These are phyloP conservation scores for Fimicolochytrium jonesii DNA, from an alignment of 192 early-diverging fungal species.

Conservation along the genomic window DNA sequence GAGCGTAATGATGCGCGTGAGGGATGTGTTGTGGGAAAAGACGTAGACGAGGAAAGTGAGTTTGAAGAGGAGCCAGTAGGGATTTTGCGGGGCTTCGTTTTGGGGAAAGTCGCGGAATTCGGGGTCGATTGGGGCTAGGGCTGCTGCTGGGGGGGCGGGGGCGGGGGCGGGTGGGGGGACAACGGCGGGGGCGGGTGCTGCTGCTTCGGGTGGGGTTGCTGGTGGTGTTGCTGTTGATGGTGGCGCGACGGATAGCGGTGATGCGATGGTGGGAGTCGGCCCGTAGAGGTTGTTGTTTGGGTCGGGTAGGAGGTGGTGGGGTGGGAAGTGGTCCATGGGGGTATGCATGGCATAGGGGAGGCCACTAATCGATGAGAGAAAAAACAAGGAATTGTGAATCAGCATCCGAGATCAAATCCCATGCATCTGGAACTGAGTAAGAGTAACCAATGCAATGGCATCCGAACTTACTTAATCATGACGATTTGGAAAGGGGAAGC, in stretches of 20 bases:
- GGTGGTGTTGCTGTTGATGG: background rate
- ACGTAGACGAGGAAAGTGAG: conserved; percentile 56
- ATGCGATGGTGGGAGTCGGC: no score
- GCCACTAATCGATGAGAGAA: no score
- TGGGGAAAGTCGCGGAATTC: conserved; percentile 30
- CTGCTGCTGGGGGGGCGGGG: background rate
- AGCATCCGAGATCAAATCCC: background rate
- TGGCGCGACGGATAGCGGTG: no score
- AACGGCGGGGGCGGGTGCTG: conserved; percentile 7
- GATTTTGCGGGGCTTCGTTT: conserved; percentile 24
- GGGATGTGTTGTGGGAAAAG: conserved; percentile 57
- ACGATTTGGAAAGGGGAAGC: conserved; percentile 25
- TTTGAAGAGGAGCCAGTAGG: conserved; percentile 60
- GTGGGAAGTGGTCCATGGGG: background rate
- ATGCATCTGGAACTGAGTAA: background rate
- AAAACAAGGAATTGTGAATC: background rate
- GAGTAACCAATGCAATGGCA: background rate
- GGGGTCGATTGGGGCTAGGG: conserved; percentile 9
- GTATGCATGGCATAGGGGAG: conserved; percentile 30
- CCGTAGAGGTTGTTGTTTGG: no score
- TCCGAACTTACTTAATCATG: conserved; percentile 26
- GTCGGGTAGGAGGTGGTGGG: background rate
- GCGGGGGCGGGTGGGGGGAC: no score
- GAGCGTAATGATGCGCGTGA: conserved; percentile 52
- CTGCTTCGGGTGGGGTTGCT: background rate